These are phyloP conservation scores for Claviceps sp. DNA, from an alignment of 2,329 filamentous ascomycete species.

Conservation along the genomic window DNA sequence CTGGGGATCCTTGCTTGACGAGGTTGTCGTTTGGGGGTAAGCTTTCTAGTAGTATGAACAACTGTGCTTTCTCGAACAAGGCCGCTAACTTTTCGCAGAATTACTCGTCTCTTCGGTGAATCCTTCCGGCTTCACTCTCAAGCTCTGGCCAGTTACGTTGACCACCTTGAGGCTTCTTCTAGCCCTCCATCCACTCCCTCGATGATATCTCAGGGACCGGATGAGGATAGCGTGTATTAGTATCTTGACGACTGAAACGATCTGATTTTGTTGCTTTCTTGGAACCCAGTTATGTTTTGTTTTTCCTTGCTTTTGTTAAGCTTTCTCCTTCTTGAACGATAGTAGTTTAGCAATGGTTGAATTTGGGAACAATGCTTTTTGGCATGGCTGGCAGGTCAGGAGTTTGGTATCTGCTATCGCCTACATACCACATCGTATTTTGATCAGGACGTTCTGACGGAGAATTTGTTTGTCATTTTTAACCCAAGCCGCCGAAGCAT, in stretches of 20 bases:
- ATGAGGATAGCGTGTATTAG: constrained; percentile 61
- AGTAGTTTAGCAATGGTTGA: background rate
- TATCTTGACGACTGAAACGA: constrained; percentile 36
- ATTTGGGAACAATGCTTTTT: constrained; percentile 7
- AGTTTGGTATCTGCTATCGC: constrained; percentile 16
- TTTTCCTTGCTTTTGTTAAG: background rate
- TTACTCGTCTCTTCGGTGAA: constrained; percentile 93
- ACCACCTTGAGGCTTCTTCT: constrained; percentile 60
- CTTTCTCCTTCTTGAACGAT: background rate
- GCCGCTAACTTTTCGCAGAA: constrained; percentile 35
- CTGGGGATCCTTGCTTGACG: constrained; percentile 96
- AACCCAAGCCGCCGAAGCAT: constrained; percentile 10
- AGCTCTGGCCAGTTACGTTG: constrained; percentile 87
- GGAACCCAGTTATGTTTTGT: background rate
- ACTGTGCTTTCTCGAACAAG: background rate
- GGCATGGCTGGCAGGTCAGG: constrained; percentile 3
- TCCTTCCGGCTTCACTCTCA: constrained; percentile 95
- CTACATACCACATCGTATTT: constrained; percentile 5
- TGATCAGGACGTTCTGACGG: constrained; percentile 4
- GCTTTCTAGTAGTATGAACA: constrained; percentile 25
- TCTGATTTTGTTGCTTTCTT: constrained; percentile 8
- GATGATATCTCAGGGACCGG: constrained; percentile 58
- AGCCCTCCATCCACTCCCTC: constrained; percentile 52
- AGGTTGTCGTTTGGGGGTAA: constrained; percentile 99
- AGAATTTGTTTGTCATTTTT: constrained; percentile 16